Conservation (phyloP, 148 eudicot species). For the Nepenthes mirabilis region DNA sequence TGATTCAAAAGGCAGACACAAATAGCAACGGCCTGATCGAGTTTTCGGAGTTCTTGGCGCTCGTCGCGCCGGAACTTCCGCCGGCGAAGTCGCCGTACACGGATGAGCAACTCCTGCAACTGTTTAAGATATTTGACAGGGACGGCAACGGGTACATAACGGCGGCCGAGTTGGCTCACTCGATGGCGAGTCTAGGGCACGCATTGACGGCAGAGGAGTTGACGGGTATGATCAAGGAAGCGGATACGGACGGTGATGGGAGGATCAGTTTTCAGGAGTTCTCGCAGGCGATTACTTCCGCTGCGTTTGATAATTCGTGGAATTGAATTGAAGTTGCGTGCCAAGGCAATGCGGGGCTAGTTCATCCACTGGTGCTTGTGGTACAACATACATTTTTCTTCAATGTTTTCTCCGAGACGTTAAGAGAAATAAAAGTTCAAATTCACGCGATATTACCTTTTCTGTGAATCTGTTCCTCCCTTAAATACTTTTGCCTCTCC, state of each 20-base stretch:
- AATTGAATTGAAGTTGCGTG: constrained; percentile 11
- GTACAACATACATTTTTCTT: no score
- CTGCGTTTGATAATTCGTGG: constrained; percentile 55
- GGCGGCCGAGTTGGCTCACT: constrained; percentile 62
- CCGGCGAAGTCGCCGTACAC: constrained; percentile 53
- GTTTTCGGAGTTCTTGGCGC: constrained; percentile 53
- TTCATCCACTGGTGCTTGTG: no score
- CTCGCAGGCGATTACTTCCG: constrained; percentile 51
- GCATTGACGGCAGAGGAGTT: constrained; percentile 61
- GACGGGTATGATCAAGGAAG: constrained; percentile 64
- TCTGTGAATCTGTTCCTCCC: no score
- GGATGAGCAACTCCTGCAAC: constrained; percentile 44
- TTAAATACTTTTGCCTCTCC: no score
- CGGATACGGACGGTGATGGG: constrained; percentile 64
- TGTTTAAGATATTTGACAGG: constrained; percentile 54
- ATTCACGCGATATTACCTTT: no score
- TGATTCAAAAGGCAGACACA: constrained; percentile 46
- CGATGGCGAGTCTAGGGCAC: constrained; percentile 65
- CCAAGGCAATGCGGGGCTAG: no score
- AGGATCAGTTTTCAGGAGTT: constrained; percentile 59
- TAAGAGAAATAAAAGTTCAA: no score
- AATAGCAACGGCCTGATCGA: constrained; percentile 55
- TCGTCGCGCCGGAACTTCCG: constrained; percentile 55
- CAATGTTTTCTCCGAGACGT: no score
- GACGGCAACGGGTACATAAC: constrained; percentile 63